Conservation (phyloP, 1,139 yeast species). For the Candida tunisiensis region DNA sequence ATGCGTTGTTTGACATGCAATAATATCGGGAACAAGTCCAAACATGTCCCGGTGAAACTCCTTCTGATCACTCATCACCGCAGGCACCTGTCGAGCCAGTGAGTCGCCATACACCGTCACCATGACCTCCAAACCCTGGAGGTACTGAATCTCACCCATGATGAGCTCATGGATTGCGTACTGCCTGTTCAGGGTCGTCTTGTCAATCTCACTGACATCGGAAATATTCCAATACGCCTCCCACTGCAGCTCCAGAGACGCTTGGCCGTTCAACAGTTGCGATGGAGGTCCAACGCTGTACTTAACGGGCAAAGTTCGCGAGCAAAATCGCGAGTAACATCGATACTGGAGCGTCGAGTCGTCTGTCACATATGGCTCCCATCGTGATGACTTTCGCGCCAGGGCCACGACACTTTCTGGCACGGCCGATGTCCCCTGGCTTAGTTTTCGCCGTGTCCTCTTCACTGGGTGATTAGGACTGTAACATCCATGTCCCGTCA, state of each 20-base stretch:
- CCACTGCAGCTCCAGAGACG: slow-evolving; percentile 31
- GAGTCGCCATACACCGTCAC: slow-evolving; percentile 37
- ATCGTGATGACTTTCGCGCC: slow-evolving; percentile 8
- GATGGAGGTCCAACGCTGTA: slow-evolving; percentile 2
- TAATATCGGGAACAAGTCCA: slow-evolving; percentile 41
- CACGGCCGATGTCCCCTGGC: too few relatives aligned
- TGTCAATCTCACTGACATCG: slow-evolving; percentile 37
- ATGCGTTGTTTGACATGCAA: slow-evolving; percentile 37
- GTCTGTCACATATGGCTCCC: slow-evolving; percentile 1
- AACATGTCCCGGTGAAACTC: slow-evolving; percentile 47
- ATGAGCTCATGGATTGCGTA: slow-evolving; percentile 65
- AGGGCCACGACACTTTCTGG: too few relatives aligned
- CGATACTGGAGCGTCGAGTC: slow-evolving; percentile 4
- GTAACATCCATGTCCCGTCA: too few relatives aligned
- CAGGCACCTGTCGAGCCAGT: slow-evolving; percentile 23
- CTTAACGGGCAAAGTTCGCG: slow-evolving; percentile 13
- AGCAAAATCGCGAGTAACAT: slow-evolving; percentile 17
- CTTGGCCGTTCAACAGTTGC: slow-evolving; percentile 7
- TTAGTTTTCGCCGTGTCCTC: too few relatives aligned
- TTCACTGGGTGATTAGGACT: too few relatives aligned
- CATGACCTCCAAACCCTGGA: slow-evolving; percentile 52
- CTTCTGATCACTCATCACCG: slow-evolving; percentile 28
- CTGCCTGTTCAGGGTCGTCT: slow-evolving; percentile 45
- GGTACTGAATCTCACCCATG: slow-evolving; percentile 57
- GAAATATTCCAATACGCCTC: slow-evolving; percentile 57